Evolutionary conservation across 2,329 filamentous ascomycete genomes (phyloP).

Genomic region (Clarireedia homoeocarpa): DNA sequence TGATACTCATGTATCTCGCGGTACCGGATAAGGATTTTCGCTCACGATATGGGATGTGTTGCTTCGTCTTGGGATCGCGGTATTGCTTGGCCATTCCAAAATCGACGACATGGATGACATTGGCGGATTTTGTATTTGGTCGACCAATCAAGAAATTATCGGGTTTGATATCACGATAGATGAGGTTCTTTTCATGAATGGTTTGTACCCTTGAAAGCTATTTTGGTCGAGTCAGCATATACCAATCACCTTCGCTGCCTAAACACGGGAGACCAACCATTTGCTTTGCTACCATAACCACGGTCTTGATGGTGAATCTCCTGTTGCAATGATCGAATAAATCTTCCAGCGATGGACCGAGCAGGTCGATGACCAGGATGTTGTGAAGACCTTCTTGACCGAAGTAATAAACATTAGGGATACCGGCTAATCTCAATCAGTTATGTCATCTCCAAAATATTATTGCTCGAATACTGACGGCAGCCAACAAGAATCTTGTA

Average conservation of each 20-base stretch:
- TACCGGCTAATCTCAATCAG: conserved; percentile 63
- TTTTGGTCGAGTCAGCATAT: neutral
- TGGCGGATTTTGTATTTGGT: conserved; percentile 85
- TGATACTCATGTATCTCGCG: conserved; percentile 99
- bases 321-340: conserved; percentile 96
- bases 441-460: conserved; percentile 11
- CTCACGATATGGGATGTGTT: conserved; percentile 96
- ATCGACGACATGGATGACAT: conserved; percentile 97
- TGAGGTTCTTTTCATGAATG: conserved; percentile 98
- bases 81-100: conserved; percentile 99
- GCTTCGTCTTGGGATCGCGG: conserved; percentile 96
- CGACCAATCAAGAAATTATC: conserved; percentile 98
- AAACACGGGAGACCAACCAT: conserved; percentile 57
- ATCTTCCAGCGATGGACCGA: conserved; percentile 91
- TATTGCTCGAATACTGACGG: conserved; percentile 59
- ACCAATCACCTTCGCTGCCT: neutral
- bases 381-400: conserved; percentile 98
- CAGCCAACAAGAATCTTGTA: conserved; percentile 99
- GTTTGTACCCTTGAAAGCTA: conserved; percentile 82
- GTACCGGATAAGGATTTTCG: conserved; percentile 95
- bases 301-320: conserved; percentile 93
- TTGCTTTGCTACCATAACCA: conserved; percentile 98
- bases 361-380: conserved; percentile 93
- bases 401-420: conserved; percentile 99
- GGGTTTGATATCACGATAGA: conserved; percentile 98